phyloP scores from a whole-genome alignment of 2,329 filamentous ascomycete genomes.

The Clarireedia monteithiana region DNA sequence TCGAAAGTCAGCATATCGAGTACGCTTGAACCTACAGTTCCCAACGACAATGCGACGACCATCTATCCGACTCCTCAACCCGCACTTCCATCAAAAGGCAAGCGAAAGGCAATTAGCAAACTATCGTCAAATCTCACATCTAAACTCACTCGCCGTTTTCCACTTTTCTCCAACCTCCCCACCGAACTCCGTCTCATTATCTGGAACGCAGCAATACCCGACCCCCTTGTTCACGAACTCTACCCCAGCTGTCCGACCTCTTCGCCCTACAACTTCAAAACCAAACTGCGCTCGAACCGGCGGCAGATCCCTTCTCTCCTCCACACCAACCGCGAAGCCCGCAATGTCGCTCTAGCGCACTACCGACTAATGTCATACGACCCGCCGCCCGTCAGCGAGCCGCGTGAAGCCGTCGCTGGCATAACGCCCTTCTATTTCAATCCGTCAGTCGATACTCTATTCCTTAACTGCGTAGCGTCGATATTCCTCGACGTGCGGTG shows the following conservation, averaged over 20 bases:
- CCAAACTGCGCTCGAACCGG: constrained; percentile 28
- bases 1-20: neutral
- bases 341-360: constrained; percentile 19
- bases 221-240: constrained; percentile 25
- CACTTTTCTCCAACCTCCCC: constrained; percentile 19
- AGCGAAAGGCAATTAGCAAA: neutral
- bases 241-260: constrained; percentile 18
- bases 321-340: constrained; percentile 22
- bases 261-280: constrained; percentile 26
- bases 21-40: constrained; percentile 27
- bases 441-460: constrained; percentile 22
- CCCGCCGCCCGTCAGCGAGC: constrained; percentile 9
- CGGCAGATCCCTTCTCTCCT: constrained; percentile 22
- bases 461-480: constrained; percentile 22
- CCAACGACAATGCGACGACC: constrained; percentile 15
- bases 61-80: neutral
- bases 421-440: constrained; percentile 27
- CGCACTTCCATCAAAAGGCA: neutral
- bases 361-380: constrained; percentile 24
- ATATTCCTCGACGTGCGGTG: constrained; percentile 28
- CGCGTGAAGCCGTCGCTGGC: constrained; percentile 18
- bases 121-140: constrained; percentile 8
- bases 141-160: neutral
- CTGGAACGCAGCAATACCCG: constrained; percentile 20
- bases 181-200: constrained; percentile 24